A percentile compares a stretch with the other conserved stretches of the same genome.
Conservation (phyloP, 2,329 filamentous ascomycete genomes). For the Ophiostoma sp. region DNA sequence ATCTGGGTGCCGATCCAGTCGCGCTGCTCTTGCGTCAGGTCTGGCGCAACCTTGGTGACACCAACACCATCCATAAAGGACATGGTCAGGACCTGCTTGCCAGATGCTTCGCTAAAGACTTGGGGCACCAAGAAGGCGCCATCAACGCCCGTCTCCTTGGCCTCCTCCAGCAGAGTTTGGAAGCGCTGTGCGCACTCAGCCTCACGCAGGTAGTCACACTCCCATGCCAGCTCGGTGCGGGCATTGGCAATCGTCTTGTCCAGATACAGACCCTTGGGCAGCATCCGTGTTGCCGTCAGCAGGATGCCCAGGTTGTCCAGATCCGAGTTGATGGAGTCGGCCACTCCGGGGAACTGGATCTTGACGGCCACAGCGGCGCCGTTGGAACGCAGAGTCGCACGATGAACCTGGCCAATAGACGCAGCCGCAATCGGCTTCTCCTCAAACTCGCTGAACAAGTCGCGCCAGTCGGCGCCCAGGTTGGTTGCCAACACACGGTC, state of each 20-base stretch:
- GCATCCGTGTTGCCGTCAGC: slow-evolving; percentile 82
- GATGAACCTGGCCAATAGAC: slow-evolving; percentile 95
- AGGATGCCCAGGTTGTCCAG: slow-evolving; percentile 90
- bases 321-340: slow-evolving; percentile 94
- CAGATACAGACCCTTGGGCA: slow-evolving; percentile 89
- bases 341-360: slow-evolving; percentile 95
- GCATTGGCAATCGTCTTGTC: slow-evolving; percentile 98
- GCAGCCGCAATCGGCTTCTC: slow-evolving; percentile 92
- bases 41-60: slow-evolving; percentile 71
- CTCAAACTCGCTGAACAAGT: slow-evolving; percentile 80
- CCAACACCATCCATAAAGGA: slow-evolving; percentile 84
- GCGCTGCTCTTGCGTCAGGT: slow-evolving; percentile 76
- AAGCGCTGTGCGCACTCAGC: slow-evolving; percentile 79
- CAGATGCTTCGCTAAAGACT: slow-evolving; percentile 31
- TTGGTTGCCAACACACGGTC: slow-evolving; percentile 79
- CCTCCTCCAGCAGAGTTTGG: slow-evolving; percentile 65
- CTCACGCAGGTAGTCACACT: slow-evolving; percentile 93
- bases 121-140: slow-evolving; percentile 73
- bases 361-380: slow-evolving; percentile 85
- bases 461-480: slow-evolving; percentile 80
- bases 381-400: slow-evolving; percentile 73
- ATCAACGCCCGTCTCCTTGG: slow-evolving; percentile 8
- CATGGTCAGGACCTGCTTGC: slow-evolving; percentile 63
- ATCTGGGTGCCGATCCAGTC: slow-evolving; percentile 98
- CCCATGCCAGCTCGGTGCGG: slow-evolving; percentile 87